Evolutionary conservation across 2,329 filamentous ascomycete species (phyloP).

Genomic region (Penicillium freii): DNA sequence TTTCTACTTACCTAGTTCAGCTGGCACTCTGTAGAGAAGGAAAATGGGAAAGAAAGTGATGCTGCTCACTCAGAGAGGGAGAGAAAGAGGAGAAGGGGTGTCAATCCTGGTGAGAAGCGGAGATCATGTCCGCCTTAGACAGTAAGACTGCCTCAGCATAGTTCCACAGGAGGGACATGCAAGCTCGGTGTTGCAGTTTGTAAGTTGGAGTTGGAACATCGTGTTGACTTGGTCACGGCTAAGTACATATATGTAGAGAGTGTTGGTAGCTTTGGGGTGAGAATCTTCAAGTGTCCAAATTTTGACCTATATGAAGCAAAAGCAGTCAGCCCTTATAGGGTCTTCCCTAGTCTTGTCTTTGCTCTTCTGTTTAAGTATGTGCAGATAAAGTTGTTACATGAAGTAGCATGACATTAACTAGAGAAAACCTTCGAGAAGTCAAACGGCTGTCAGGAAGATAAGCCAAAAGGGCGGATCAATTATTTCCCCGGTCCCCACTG

Average conservation of each 20-base stretch:
- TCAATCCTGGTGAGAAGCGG: neutral
- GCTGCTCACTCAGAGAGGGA: neutral
- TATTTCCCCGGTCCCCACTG: conserved; percentile 13
- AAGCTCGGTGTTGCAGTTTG: neutral
- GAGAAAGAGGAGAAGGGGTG: neutral
- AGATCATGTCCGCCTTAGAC: neutral
- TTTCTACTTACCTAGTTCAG: neutral
- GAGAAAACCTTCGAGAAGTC: neutral
- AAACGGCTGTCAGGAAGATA: conserved; percentile 6
- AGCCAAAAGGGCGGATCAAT: conserved; percentile 17
- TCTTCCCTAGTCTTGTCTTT: neutral
- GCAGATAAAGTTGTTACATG: neutral
- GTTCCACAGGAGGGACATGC: no score
- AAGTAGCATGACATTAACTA: neutral
- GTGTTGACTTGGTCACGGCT: neutral
- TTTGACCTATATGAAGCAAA: neutral
- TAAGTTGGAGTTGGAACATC: neutral
- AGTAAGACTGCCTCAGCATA: neutral
- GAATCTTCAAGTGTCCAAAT: neutral
- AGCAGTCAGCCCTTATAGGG: neutral
- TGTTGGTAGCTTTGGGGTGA: neutral
- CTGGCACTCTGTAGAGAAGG: neutral
- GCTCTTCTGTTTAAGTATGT: neutral
- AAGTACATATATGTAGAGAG: neutral
- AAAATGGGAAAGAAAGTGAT: neutral